Evolutionary conservation across 257 asterid genomes (phyloP).

Genomic region (Fraxinus pennsylvanica): DNA sequence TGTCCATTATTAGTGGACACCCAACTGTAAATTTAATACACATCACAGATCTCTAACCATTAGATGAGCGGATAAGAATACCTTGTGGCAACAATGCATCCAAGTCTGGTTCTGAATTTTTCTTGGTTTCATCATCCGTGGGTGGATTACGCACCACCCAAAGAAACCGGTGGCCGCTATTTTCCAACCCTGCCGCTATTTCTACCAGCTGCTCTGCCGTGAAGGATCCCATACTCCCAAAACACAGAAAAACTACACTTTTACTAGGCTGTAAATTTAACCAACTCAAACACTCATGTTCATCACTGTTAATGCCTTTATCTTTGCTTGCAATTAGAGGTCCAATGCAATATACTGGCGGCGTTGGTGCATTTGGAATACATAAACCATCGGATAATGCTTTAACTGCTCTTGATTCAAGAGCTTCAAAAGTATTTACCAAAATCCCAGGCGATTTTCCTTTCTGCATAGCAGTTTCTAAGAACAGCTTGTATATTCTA

Average conservation of each 20-base stretch:
- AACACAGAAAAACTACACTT: constrained; percentile 59
- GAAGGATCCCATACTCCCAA: constrained; percentile 55
- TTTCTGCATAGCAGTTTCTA: constrained; percentile 24
- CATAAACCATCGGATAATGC: constrained; percentile 40
- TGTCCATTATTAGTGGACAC: no score
- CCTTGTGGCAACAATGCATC: constrained; percentile 38
- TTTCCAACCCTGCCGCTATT: constrained; percentile 59
- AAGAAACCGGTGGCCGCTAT: constrained; percentile 48
- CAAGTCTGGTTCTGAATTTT: constrained; percentile 37
- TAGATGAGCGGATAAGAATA: background rate
- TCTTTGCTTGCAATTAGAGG: constrained; percentile 30
- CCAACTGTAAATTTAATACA: no score
- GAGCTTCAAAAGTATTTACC: constrained; percentile 26
- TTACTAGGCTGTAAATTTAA: constrained; percentile 48
- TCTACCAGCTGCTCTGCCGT: constrained; percentile 44
- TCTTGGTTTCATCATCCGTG: constrained; percentile 15
- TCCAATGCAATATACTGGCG: constrained; percentile 49
- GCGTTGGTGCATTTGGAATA: constrained; percentile 41
- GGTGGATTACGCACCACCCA: constrained; percentile 59
- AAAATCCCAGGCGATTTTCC: constrained; percentile 32
- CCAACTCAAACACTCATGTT: constrained; percentile 54
- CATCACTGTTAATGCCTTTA: background rate
- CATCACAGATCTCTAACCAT: constrained; percentile 3
- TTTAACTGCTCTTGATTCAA: constrained; percentile 17
- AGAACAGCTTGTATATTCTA: constrained; percentile 24